Evolutionary conservation across 306 rosid genomes (phyloP).

Genomic region (Quercus wislizeni): DNA sequence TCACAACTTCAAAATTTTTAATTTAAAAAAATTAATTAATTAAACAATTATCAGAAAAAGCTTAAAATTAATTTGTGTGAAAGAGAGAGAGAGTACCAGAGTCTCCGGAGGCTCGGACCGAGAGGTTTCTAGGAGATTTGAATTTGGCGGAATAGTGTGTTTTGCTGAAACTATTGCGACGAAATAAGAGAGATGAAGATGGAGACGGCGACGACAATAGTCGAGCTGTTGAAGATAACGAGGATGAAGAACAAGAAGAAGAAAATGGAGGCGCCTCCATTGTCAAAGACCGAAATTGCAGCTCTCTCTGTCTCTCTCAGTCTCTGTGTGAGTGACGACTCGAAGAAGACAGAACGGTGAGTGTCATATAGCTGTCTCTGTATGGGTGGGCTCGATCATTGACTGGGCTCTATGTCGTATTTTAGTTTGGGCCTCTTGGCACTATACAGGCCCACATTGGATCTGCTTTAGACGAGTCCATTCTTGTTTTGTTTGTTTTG

Average conservation of each 20-base stretch:
- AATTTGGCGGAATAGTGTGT: conserved; percentile 11
- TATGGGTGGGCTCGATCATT: too few relatives aligned
- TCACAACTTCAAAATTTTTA: conserved; percentile 51
- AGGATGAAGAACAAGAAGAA: conserved; percentile 18
- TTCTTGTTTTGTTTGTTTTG: background rate
- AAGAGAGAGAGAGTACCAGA: conserved; percentile 50
- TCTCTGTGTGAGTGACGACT: too few relatives aligned
- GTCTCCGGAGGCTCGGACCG: conserved; percentile 65
- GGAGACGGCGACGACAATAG: conserved; percentile 45
- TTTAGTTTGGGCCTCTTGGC: too few relatives aligned
- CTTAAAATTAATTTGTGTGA: background rate
- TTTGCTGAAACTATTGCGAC: conserved; percentile 25
- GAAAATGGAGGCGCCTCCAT: conserved; percentile 78
- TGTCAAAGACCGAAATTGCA: background rate
- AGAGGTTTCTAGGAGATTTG: conserved; percentile 39
- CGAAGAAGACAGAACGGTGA: too few relatives aligned
- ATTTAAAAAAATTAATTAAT: background rate
- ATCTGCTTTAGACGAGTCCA: background rate
- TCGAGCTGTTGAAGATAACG: conserved; percentile 16
- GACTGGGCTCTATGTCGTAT: too few relatives aligned
- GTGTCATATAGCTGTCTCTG: too few relatives aligned
- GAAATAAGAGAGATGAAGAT: conserved; percentile 46
- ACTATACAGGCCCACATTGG: too few relatives aligned
- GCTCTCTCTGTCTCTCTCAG: background rate
- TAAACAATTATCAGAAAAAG: background rate